Conservation (phyloP, 2,329 filamentous ascomycete species). For the Xylariaceae sp. region DNA sequence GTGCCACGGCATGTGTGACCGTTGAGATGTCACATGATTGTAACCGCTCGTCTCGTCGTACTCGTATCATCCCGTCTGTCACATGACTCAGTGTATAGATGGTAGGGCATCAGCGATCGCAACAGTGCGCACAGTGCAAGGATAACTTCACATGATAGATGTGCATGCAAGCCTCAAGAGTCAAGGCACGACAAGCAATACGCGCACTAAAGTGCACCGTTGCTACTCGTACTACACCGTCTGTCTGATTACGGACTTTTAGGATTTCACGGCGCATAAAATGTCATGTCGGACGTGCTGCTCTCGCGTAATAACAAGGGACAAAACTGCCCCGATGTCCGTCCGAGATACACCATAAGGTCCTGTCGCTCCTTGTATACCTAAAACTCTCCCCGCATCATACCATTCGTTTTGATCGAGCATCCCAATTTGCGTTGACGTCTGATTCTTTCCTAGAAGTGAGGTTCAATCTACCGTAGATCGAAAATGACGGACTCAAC, state of each 20-base stretch:
- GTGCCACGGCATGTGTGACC: too few species aligned
- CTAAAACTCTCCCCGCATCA: background rate
- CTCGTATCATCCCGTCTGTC: too few species aligned
- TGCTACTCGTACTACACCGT: background rate
- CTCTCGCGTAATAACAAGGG: background rate
- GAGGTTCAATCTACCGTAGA: background rate
- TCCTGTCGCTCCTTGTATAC: background rate
- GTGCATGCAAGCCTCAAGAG: too few species aligned
- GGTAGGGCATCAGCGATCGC: too few species aligned
- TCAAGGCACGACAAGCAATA: too few species aligned
- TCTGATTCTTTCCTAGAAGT: background rate
- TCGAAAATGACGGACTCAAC: conserved; percentile 10
- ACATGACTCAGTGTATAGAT: too few species aligned
- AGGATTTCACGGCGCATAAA: background rate
- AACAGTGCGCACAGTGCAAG: too few species aligned
- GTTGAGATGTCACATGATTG: too few species aligned
- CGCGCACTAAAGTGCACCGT: background rate
- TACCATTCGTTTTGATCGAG: background rate
- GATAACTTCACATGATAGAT: too few species aligned
- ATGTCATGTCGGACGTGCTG: background rate
- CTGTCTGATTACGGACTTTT: too few species aligned
- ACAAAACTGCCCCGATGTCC: background rate
- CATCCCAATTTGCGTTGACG: background rate
- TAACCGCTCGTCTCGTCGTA: too few species aligned
- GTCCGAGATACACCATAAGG: background rate